phyloP scores from a whole-genome alignment of 495 filamentous ascomycete genomes.

The Tuber magnatum region DNA sequence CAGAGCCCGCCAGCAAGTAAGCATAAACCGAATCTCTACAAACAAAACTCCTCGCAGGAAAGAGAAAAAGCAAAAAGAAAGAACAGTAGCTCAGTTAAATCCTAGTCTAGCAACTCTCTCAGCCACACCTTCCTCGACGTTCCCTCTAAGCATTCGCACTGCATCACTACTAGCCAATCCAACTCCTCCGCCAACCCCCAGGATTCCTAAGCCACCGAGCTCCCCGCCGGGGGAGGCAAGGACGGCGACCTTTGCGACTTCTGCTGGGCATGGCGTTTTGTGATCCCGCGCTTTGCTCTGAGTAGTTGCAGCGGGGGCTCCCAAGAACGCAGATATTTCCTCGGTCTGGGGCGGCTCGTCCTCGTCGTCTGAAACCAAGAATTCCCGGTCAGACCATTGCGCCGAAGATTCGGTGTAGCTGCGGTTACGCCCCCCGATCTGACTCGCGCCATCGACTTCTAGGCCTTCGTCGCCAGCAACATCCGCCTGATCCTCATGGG shows the following conservation, averaged over 20 bases:
- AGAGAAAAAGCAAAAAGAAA: neutral
- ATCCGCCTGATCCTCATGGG: conserved; percentile 18
- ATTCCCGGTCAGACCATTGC: conserved; percentile 32
- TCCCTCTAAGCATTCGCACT: neutral
- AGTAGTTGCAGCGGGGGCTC: neutral
- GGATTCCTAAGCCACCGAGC: neutral
- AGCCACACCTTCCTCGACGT: neutral
- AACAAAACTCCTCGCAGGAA: neutral
- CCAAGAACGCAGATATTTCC: neutral
- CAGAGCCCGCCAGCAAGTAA: neutral
- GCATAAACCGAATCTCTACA: neutral
- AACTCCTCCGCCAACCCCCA: neutral
- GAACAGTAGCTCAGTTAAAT: neutral
- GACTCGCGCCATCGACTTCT: neutral
- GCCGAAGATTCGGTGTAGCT: conserved; percentile 23
- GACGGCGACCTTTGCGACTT: neutral
- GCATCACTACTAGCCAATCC: neutral
- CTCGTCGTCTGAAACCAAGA: conserved; percentile 28
- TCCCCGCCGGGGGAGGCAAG: neutral
- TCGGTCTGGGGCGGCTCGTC: conserved; percentile 5
- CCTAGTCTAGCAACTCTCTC: conserved; percentile 3
- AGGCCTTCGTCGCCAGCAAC: conserved; percentile 13
- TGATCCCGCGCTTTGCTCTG: neutral
- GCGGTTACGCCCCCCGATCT: conserved; percentile 8
- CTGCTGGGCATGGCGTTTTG: neutral